phyloP scores from a whole-genome alignment of 2,329 filamentous ascomycete species.

The Beauveria sp. region DNA sequence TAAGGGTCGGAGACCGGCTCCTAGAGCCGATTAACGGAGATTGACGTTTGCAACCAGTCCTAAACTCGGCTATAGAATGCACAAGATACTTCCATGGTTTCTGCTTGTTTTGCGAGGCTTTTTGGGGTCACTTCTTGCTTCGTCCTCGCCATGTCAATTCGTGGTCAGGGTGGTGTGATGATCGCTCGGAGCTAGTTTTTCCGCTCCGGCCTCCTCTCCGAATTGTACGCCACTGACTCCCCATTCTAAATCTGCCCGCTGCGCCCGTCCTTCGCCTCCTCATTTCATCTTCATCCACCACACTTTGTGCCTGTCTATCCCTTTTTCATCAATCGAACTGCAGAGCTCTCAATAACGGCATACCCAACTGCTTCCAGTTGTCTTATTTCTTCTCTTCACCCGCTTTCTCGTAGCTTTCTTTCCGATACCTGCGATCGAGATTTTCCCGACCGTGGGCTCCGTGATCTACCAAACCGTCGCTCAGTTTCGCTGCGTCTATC shows the following conservation, averaged over 20 bases:
- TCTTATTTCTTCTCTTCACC: not conserved
- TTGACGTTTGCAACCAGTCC: no score
- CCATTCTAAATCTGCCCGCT: not conserved
- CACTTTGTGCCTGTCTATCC: not conserved
- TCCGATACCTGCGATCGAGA: not conserved
- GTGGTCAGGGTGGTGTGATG: not conserved
- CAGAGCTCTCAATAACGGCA: not conserved
- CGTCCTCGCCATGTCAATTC: no score
- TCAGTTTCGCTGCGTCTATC: not conserved
- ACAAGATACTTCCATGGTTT: no score
- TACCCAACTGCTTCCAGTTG: not conserved
- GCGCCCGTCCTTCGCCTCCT: constrained; percentile 1
- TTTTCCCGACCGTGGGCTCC: not conserved
- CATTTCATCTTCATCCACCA: not conserved
- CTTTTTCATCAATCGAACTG: not conserved
- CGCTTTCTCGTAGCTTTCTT: not conserved
- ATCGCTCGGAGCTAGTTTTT: not conserved
- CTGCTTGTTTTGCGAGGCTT: no score
- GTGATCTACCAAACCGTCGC: not conserved
- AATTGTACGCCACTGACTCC: not conserved
- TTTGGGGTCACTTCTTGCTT: no score
- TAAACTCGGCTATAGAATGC: no score
- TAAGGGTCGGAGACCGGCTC: no score
- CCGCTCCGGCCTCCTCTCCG: not conserved
- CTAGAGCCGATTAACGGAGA: no score